phyloP scores from a whole-genome alignment of 208 protist genomes.

The Crithidia brevicula region DNA sequence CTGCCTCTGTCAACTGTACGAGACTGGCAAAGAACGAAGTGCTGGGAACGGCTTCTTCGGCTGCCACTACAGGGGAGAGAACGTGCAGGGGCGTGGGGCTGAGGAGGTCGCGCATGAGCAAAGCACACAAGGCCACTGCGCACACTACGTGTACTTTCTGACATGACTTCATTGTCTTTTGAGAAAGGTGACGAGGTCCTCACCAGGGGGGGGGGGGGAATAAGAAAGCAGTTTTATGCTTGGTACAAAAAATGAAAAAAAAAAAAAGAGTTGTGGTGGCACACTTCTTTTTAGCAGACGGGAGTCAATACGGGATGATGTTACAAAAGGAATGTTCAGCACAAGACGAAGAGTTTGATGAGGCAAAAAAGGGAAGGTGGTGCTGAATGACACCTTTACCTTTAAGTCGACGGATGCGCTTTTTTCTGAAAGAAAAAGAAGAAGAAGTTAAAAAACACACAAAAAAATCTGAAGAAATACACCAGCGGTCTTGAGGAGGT shows the following conservation, averaged over 20 bases:
- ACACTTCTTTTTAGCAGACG: too few species aligned
- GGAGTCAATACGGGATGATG: too few species aligned
- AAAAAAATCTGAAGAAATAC: too few species aligned
- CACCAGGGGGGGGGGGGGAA: neutral
- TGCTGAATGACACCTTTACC: too few species aligned
- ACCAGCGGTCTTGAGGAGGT: too few species aligned
- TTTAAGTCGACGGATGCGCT: too few species aligned
- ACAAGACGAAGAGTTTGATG: too few species aligned
- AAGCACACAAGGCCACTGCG: neutral
- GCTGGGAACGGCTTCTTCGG: neutral
- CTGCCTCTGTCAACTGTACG: constrained; percentile 27
- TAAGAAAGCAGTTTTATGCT: too few species aligned
- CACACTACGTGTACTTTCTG: neutral
- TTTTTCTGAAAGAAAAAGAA: too few species aligned
- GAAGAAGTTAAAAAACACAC: neutral
- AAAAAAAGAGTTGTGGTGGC: neutral
- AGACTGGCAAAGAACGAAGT: constrained; percentile 1
- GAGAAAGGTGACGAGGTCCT: too few species aligned
- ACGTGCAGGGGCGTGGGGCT: neutral
- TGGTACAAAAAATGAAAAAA: neutral
- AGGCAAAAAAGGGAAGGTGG: too few species aligned
- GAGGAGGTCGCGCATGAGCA: neutral
- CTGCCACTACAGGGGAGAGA: constrained; percentile 33
- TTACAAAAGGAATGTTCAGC: too few species aligned
- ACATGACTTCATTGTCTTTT: neutral